phyloP scores from a whole-genome alignment of 2,329 filamentous ascomycete species.

The Fusarium armeniacum region DNA sequence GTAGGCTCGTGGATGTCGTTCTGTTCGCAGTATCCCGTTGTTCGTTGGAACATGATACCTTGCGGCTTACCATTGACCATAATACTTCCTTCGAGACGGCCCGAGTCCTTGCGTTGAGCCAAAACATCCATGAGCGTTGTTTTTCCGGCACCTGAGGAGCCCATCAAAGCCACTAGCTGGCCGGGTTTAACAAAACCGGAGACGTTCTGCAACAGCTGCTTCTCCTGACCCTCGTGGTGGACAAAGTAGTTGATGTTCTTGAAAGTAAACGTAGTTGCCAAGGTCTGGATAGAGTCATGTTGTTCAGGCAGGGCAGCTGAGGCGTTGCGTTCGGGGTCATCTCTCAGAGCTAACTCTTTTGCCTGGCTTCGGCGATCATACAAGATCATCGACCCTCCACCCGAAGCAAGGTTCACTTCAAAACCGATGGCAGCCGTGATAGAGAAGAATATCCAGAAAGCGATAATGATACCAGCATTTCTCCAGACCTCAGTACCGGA shows the following conservation, averaged over 20 bases:
- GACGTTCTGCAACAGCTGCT: conserved; percentile 69
- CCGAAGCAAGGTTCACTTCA: conserved; percentile 1
- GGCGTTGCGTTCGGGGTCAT: neutral
- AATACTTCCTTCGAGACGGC: conserved; percentile 87
- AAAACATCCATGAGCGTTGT: conserved; percentile 88
- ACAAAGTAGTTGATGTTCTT: conserved; percentile 79
- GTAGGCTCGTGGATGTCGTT: conserved; percentile 78
- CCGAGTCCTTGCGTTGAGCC: conserved; percentile 85
- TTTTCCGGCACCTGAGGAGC: conserved; percentile 85
- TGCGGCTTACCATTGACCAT: conserved; percentile 70
- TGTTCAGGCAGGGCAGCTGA: neutral
- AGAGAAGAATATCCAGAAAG: neutral
- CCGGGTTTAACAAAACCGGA: conserved; percentile 82
- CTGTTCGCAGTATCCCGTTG: conserved; percentile 91
- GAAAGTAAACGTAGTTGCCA: conserved; percentile 71
- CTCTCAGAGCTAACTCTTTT: neutral
- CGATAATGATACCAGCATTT: conserved; percentile 1
- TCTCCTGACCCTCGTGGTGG: conserved; percentile 67
- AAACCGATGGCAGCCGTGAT: neutral
- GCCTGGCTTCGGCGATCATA: neutral
- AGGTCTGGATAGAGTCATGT: neutral
- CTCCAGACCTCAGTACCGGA: neutral
- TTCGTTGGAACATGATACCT: conserved; percentile 84
- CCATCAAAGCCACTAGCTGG: conserved; percentile 77
- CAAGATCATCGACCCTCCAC: neutral